Conservation (phyloP, 1,284 basidiomycete species). For the Entoloma clypeatum region DNA sequence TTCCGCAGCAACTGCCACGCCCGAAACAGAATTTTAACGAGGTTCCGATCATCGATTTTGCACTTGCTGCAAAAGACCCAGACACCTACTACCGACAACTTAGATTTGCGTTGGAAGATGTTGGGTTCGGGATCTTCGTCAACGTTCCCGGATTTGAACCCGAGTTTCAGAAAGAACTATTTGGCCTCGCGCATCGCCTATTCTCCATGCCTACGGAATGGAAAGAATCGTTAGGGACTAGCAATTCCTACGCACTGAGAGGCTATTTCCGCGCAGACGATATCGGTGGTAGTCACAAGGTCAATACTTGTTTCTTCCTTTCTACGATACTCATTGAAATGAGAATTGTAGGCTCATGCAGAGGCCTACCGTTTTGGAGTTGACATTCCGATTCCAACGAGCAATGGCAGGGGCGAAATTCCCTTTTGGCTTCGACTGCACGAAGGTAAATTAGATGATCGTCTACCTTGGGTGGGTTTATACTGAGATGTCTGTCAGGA, state of each 20-base stretch:
- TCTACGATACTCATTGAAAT: not conserved
- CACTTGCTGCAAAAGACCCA: slow-evolving; percentile 21
- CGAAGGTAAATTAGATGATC: slow-evolving; percentile 13
- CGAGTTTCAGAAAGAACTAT: slow-evolving; percentile 23
- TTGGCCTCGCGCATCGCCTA: slow-evolving; percentile 14
- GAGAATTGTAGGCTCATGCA: slow-evolving; percentile 16
- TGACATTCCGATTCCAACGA: slow-evolving; percentile 15
- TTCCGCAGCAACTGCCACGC: slow-evolving; percentile 1
- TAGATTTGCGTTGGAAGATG: slow-evolving; percentile 25
- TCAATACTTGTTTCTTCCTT: slow-evolving; percentile 8
- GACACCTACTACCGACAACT: slow-evolving; percentile 22
- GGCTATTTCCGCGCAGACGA: slow-evolving; percentile 26
- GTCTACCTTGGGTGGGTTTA: not conserved
- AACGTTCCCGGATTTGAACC: slow-evolving; percentile 27
- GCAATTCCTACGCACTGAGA: slow-evolving; percentile 21
- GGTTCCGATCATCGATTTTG: slow-evolving; percentile 27
- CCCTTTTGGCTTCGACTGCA: slow-evolving; percentile 23
- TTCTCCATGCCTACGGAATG: slow-evolving; percentile 19
- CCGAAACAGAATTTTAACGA: slow-evolving; percentile 21
- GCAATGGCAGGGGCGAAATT: slow-evolving; percentile 11
- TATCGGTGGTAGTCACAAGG: slow-evolving; percentile 17
- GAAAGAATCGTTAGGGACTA: slow-evolving; percentile 19
- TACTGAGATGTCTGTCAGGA: slow-evolving; percentile 13
- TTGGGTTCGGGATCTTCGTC: slow-evolving; percentile 23
- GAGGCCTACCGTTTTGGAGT: slow-evolving; percentile 22